phyloP scores from a whole-genome alignment of 345 rosid species.

The Excoecaria agallocha region DNA sequence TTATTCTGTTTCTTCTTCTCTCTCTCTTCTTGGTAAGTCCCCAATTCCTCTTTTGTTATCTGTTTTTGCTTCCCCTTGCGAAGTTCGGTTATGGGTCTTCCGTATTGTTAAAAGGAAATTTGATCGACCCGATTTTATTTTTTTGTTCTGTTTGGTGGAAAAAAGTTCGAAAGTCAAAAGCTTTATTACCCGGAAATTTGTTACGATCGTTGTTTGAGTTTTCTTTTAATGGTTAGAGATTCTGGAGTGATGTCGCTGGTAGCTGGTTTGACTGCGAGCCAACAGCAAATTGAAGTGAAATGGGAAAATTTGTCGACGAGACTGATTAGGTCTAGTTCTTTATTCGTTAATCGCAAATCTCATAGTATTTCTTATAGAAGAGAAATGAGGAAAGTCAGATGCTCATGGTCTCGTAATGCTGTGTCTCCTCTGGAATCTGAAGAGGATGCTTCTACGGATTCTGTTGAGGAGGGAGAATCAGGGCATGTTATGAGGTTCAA shows the following conservation, averaged over 20 bases:
- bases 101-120: not conserved
- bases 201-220: constrained; percentile 3
- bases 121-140: not conserved
- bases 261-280: constrained; percentile 35
- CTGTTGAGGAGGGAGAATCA: constrained; percentile 48
- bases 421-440: constrained; percentile 41
- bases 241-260: constrained; percentile 51
- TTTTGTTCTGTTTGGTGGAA: not conserved
- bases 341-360: constrained; percentile 17
- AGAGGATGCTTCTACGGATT: constrained; percentile 23
- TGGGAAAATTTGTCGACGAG: constrained; percentile 33
- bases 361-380: constrained; percentile 13
- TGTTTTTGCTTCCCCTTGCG: not conserved
- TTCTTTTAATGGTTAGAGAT: constrained; percentile 11
- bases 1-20: not conserved
- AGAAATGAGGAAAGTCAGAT: constrained; percentile 25
- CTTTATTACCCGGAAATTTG: not conserved
- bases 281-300: constrained; percentile 35
- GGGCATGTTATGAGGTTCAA: constrained; percentile 67
- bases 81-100: not conserved
- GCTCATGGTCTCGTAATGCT: constrained; percentile 42
- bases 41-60: not conserved
- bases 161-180: not conserved
- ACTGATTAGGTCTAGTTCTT: constrained; percentile 23
- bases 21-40: not conserved